Percentiles rank a stretch among this genome's conserved stretches.
phyloP scores from a whole-genome alignment of 306 rosid species.

The Rosa multiflora region DNA sequence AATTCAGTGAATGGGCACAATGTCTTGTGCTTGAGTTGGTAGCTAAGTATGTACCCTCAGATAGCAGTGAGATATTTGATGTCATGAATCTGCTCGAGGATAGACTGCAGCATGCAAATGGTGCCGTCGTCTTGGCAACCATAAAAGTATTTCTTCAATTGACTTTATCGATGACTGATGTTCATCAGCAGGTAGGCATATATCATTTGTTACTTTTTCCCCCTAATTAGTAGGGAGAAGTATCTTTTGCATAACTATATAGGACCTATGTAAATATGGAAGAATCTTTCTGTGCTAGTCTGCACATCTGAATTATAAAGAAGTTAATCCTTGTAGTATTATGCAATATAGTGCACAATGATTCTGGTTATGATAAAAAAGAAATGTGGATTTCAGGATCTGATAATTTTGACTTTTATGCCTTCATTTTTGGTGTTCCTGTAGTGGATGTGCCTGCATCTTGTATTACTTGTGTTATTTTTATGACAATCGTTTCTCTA shows the following conservation, averaged over 20 bases:
- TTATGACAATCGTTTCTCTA: constrained; percentile 24
- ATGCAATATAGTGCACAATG: neutral
- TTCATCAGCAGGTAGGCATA: constrained; percentile 93
- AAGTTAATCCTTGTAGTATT: neutral
- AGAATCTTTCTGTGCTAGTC: constrained; percentile 13
- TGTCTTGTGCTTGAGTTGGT: constrained; percentile 89
- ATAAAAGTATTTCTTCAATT: constrained; percentile 87
- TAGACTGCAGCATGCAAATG: constrained; percentile 99
- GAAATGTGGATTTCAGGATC: constrained; percentile 7
- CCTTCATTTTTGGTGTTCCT: constrained; percentile 11
- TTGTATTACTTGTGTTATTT: constrained; percentile 19
- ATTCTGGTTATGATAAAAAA: neutral
- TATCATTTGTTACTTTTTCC: neutral
- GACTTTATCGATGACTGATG: constrained; percentile 97
- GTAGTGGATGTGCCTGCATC: constrained; percentile 19
- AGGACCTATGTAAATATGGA: neutral
- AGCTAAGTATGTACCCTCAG: constrained; percentile 82
- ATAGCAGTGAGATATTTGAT: constrained; percentile 88
- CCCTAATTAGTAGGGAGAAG: neutral
- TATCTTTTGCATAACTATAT: neutral
- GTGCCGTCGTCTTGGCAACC: constrained; percentile 98
- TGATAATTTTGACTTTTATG: constrained; percentile 2
- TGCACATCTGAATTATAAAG: constrained; percentile 19
- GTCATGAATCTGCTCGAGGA: constrained; percentile 99
- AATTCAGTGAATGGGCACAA: constrained; percentile 97